A percentile compares a stretch with the other conserved stretches of the same genome.
phyloP scores from a whole-genome alignment of 306 rosid species.

The Alnus rubra region DNA sequence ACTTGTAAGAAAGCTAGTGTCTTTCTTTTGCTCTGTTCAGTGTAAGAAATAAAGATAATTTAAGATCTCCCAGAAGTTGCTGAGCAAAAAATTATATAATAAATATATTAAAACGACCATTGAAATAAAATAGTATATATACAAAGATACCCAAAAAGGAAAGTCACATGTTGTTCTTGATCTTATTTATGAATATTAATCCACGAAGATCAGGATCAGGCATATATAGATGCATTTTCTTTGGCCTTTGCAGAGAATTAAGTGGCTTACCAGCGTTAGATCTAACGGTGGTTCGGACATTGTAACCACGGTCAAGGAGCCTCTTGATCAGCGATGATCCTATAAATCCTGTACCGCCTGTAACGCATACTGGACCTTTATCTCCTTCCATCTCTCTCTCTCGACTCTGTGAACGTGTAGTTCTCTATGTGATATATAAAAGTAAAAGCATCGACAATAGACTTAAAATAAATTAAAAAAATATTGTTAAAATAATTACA shows the following conservation, averaged over 20 bases:
- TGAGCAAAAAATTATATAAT: background rate
- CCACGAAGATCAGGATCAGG: background rate
- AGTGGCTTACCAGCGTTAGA: conserved; percentile 34
- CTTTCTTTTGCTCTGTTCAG: conserved; percentile 32
- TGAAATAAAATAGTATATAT: too few relatives aligned
- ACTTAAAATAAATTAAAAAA: too few relatives aligned
- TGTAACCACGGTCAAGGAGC: conserved; percentile 54
- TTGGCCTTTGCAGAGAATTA: background rate
- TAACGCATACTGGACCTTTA: conserved; percentile 46
- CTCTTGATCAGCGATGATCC: conserved; percentile 51
- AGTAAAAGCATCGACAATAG: too few relatives aligned
- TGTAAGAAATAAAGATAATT: background rate
- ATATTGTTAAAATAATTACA: too few relatives aligned
- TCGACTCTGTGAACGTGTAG: too few relatives aligned
- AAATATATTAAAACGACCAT: background rate
- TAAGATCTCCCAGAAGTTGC: too few relatives aligned
- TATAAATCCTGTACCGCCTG: conserved; percentile 54
- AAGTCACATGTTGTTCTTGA: too few relatives aligned
- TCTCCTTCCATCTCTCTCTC: conserved; percentile 30
- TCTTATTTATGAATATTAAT: too few relatives aligned
- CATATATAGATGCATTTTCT: background rate
- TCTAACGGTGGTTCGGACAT: conserved; percentile 48
- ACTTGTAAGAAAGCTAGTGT: conserved; percentile 48
- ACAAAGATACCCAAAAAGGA: conserved; percentile 8
- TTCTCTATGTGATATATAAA: too few relatives aligned